Evolutionary conservation across 2,329 filamentous ascomycete genomes (phyloP), one percentile per base, ranked within the genome.

Genomic region (Pestalotiopsis sp.): DNA sequence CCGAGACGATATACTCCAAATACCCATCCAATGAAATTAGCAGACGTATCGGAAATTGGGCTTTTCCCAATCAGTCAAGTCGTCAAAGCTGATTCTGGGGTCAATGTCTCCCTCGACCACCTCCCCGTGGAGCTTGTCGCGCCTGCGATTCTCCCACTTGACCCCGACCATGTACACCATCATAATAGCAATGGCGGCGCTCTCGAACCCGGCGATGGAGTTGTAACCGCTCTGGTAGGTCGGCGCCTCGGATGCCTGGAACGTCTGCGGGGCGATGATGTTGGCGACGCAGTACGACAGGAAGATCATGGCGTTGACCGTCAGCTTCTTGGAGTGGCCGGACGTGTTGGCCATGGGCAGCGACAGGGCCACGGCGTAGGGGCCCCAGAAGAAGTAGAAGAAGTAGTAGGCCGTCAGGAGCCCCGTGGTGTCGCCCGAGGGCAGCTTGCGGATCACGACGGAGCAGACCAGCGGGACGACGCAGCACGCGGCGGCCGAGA

Each of bases 241-340:
- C 27, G 74, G 73, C 0, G 74, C 79, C 27, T 80, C 78, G 4
- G 75, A 74, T 6, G 76, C 73, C 68, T 80, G 78, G 70, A 83
- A 83, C 0, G 80, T 83, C 67, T 82, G 81, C 1, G 81, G 81
- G 0, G 76, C 78, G 62, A 83, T 82, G 67, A 83, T 82, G 66
- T 83, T 83, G 20, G 80, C 81, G 11, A 82, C 75, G 0, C 76
- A 78, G 67, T 81, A 81, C 2, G 76, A 77, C n/a, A 80, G 78
- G 3, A 75, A 77, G 20, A 77, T 73, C 68, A 80, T 76, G n/a
- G 73, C 75, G 9, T 75, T 74, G 7, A 80, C 77, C 5, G 78
- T 79, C 13, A 79, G 73, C 63, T 80, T 80, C 73, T 80, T 80
- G 0, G 79, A 80, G 4, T 75, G 80, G 7, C 79, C 79, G 1